Conservation (phyloP, 2,329 filamentous ascomycete genomes). For the Westerdykella aurantiaca region DNA sequence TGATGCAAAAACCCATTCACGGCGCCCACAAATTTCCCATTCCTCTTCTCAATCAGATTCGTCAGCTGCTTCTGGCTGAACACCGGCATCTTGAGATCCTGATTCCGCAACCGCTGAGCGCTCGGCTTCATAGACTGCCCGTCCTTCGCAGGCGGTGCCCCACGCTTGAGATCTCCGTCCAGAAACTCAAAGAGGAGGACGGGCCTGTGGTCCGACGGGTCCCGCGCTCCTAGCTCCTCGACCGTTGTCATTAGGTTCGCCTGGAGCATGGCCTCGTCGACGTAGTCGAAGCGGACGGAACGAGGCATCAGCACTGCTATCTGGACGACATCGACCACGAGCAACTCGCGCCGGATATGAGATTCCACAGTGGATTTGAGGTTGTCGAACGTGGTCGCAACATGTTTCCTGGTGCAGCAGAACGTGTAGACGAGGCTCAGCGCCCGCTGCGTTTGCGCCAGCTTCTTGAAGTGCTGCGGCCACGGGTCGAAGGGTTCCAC, state of each 20-base stretch:
- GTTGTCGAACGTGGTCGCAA: constrained; percentile 86
- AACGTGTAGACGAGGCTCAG: constrained; percentile 94
- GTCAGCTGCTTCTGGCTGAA: constrained; percentile 92
- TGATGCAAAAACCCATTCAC: constrained; percentile 71
- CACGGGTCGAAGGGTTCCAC: constrained; percentile 57
- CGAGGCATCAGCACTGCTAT: constrained; percentile 73
- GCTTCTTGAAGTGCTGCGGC: constrained; percentile 66
- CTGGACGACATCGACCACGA: constrained; percentile 72
- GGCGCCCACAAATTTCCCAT: constrained; percentile 72
- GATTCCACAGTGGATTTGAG: constrained; percentile 79
- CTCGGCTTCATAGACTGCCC: constrained; percentile 62
- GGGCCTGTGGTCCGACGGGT: constrained; percentile 50
- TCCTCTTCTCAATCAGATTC: constrained; percentile 80
- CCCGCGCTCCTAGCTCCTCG: constrained; percentile 27
- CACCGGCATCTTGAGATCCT: constrained; percentile 84
- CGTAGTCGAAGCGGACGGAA: constrained; percentile 76
- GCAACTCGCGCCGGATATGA: constrained; percentile 66
- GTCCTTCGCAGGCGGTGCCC: constrained; percentile 66
- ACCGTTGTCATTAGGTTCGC: constrained; percentile 65
- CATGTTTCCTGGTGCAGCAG: constrained; percentile 84
- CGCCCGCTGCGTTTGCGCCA: constrained; percentile 74
- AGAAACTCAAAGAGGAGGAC: constrained; percentile 88
- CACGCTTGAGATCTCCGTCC: constrained; percentile 81
- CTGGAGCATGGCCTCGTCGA: constrained; percentile 77
- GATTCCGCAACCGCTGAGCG: constrained; percentile 63